These are phyloP conservation scores for Anisodus acutangulus DNA, from an alignment of 257 asterid genomes.

Conservation along the genomic window DNA sequence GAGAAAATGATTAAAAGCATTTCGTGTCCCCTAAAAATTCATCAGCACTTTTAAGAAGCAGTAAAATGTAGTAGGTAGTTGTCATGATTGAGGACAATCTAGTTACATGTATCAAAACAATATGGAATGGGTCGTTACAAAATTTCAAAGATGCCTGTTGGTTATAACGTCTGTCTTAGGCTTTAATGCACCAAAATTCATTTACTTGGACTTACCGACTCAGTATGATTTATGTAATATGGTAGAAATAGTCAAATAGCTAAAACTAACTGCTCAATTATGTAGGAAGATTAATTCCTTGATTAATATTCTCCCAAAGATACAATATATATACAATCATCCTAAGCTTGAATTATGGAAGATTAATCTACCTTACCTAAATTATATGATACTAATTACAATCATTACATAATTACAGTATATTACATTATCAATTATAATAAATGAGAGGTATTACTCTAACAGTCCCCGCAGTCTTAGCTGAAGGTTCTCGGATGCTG, in stretches of 20 bases:
- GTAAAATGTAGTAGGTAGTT: background rate
- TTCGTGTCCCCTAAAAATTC: background rate
- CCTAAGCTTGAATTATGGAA: no score
- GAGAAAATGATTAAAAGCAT: background rate
- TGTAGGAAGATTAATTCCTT: no score
- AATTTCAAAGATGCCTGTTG: background rate
- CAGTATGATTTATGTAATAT: background rate
- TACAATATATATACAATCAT: no score
- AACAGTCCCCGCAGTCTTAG: no score
- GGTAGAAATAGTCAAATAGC: background rate
- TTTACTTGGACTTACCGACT: background rate
- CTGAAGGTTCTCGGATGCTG: no score
- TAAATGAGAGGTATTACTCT: no score
- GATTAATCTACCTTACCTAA: no score
- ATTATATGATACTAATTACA: no score
- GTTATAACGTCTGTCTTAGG: background rate
- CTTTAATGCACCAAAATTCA: background rate
- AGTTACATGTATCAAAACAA: background rate
- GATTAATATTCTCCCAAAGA: no score
- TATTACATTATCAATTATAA: no score
- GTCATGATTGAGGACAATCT: background rate
- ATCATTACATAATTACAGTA: no score
- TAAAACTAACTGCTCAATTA: background rate
- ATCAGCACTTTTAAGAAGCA: background rate
- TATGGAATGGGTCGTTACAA: background rate